Percentiles rank a stretch among this genome's conserved stretches.
Conservation (phyloP, 2,329 filamentous ascomycete species). For the Plectosphaerella sp. region DNA sequence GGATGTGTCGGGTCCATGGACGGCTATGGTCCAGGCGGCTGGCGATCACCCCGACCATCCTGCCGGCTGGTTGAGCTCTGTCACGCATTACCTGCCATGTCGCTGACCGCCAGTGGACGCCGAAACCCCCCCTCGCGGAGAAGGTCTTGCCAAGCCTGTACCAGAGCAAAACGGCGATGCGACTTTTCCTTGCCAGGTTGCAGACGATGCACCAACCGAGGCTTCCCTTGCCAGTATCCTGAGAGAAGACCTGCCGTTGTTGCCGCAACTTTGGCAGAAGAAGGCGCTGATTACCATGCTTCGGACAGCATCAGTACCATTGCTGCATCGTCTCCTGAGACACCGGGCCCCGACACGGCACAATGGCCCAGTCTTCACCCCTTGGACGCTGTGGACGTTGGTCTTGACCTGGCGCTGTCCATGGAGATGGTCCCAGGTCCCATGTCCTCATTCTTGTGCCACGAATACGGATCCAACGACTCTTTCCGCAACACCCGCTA, state of each 20-base stretch:
- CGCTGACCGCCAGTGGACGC: conserved; percentile 19
- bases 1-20: neutral
- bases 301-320: too few relatives aligned
- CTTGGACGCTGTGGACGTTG: neutral
- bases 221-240: conserved; percentile 31
- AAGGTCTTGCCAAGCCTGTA: conserved; percentile 53
- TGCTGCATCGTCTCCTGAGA: neutral
- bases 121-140: conserved; percentile 40
- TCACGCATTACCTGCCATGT: neutral
- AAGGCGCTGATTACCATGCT: neutral
- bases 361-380: neutral
- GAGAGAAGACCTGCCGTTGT: neutral
- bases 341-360: neutral
- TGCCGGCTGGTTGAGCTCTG: too few relatives aligned
- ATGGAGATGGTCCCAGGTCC: too few relatives aligned
- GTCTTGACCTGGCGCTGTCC: neutral
- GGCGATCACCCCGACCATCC: too few relatives aligned
- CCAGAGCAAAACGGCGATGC: conserved; percentile 53
- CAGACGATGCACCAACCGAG: conserved; percentile 42
- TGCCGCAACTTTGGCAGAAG: neutral
- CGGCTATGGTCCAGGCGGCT: too few relatives aligned
- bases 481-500: too few relatives aligned
- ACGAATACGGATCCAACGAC: too few relatives aligned
- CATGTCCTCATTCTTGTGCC: too few relatives aligned
- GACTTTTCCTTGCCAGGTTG: conserved; percentile 45